Conservation (phyloP, 176 grass and related monocot genomes). For the Hsuehochloa calcarea region DNA sequence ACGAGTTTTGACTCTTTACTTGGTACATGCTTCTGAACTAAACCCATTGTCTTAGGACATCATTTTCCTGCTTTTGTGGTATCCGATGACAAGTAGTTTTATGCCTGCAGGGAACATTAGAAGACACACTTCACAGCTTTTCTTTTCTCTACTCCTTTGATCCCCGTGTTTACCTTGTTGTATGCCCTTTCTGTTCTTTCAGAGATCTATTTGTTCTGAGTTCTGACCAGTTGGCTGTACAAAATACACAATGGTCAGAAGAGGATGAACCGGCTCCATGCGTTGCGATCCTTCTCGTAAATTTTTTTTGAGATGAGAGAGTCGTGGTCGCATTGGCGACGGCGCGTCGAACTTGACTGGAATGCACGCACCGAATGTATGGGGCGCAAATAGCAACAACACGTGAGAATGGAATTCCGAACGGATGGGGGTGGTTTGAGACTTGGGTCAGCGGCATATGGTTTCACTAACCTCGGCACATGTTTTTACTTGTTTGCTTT, state of each 20-base stretch:
- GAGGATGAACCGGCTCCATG: not conserved
- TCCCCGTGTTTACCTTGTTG: not conserved
- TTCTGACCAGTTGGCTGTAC: not conserved
- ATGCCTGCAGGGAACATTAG: not conserved
- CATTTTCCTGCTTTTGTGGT: not conserved
- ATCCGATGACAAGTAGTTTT: not conserved
- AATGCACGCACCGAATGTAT: not conserved
- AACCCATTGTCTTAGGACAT: not conserved
- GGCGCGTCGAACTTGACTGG: not conserved
- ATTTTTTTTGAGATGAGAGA: not conserved
- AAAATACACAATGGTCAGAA: not conserved
- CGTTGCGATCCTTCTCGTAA: not conserved
- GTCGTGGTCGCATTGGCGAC: not conserved
- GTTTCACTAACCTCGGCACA: not conserved
- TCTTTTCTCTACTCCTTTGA: not conserved
- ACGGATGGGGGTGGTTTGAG: not conserved
- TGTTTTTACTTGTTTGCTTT: not conserved
- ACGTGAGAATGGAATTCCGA: conserved; percentile 22
- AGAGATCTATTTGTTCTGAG: not conserved
- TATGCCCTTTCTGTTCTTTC: not conserved
- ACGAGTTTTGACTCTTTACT: not conserved
- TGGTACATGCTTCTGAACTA: conserved; percentile 4
- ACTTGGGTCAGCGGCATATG: not conserved
- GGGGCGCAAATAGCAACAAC: not conserved
- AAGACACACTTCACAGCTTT: not conserved